Evolutionary conservation across 2,329 filamentous ascomycete genomes (phyloP), one percentile per base, ranked within the genome.

Genomic region (Trichoderma guizhouense): DNA sequence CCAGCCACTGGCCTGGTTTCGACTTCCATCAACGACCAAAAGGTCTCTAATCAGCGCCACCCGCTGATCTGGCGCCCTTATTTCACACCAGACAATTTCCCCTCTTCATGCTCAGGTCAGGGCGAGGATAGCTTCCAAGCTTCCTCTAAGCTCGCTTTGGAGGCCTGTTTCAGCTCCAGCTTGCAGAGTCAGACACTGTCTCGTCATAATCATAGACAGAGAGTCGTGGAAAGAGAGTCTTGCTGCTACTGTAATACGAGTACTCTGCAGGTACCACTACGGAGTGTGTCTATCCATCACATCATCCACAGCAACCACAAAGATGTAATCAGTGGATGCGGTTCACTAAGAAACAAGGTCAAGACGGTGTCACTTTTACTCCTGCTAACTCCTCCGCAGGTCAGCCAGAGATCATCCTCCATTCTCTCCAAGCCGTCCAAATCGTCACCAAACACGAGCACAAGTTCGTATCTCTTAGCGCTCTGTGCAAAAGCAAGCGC

Each of bases 51-150:
- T n/a, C 24, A 32, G 36, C 65, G 55, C 55, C 36, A 26, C 26
- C 62, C 26, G 65, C 65, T 60, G 34, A 69, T 69, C 55, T 69
- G 65, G 65, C 55, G n/a, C 53, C 53, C 53, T 47, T 69, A 30
- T 43, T 43, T n/a, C 28, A 30, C 55, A 28, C 28, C 32, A 18
- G 11, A 18, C 18, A 43, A 43, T 43, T 28, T 60, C n/a, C n/a
- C 55, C 53, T 26, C 55, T 30, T 21, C 14, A 24, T 26, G n/a
- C n/a, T 39, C 47, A 57, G 24, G 24, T n/a, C 39, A 43, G 39
- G 21, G 18, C 26, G 21, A 3, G 12, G n/a, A 66, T n/a, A n/a
- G 15, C 39, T 43, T 43, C 39, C 51, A 28, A 43, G 18, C 55
- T 58, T 58, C 15, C 43, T 51, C 43, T 12, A 21, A 11, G 43